A percentile compares a stretch with the other conserved stretches of the same genome.
Evolutionary conservation across 345 rosid species (phyloP).

Genomic region (Populus simonii): DNA sequence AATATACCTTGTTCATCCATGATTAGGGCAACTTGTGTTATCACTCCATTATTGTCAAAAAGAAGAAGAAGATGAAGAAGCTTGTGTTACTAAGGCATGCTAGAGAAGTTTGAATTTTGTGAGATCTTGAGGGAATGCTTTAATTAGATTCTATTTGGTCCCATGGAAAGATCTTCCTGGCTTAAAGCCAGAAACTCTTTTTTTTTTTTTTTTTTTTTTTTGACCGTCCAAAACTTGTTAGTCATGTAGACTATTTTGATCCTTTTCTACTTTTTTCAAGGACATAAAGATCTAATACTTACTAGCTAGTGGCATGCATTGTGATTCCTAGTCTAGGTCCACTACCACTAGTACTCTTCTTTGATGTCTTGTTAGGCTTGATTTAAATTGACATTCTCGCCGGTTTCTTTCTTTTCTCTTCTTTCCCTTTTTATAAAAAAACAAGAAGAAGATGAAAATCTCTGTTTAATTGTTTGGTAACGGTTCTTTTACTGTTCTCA

Average conservation of each 20-base stretch:
- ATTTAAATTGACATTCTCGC: background rate
- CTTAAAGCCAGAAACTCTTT: background rate
- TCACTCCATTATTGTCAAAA: too few species aligned
- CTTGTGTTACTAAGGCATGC: background rate
- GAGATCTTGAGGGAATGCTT: background rate
- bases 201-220: background rate
- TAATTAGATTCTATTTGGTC: conserved; percentile 6
- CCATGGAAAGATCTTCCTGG: conserved; percentile 6
- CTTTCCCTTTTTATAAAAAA: background rate
- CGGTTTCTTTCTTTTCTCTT: background rate
- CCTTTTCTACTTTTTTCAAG: too few species aligned
- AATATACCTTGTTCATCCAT: conserved; percentile 6
- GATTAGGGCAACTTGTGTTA: conserved; percentile 12
- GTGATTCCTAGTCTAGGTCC: background rate
- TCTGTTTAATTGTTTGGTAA: background rate
- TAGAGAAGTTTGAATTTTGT: background rate
- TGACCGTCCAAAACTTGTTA: conserved; percentile 7
- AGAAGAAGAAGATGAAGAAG: too few species aligned
- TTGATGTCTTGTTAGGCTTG: background rate
- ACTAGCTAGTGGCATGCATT: background rate
- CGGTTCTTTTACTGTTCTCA: background rate
- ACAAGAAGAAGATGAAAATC: background rate
- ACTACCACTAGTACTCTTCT: background rate
- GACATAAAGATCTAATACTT: too few species aligned
- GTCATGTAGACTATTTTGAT: background rate